Evolutionary conservation across 768 basidiomycete species (phyloP), one percentile per base, ranked within the genome.

Genomic region (Rhizopogon rudus): DNA sequence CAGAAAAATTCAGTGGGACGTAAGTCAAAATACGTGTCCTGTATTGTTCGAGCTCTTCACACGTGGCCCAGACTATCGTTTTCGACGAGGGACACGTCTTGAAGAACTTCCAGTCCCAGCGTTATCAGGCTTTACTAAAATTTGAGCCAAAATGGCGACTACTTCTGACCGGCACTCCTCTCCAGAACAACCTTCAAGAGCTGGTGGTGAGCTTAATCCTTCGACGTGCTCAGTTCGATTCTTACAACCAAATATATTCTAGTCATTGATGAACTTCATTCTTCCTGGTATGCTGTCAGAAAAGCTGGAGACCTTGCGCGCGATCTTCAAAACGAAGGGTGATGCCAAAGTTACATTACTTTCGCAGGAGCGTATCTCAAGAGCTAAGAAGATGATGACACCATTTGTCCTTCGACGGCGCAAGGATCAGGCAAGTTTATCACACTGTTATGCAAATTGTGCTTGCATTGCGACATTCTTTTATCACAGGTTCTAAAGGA

Each of bases 321-420:
- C 94, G 6, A 96, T 99, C 60, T 99, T 99, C 82, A 98, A 97
- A 70, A 91, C 92, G 39, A 93, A 91, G 60, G 91, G 93, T n/a
- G 91, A 95, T 63, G 87, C 90, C 12, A 90, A 90, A 56, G 82
- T 90, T 49, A 88, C 91, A 28, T 71, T 98, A 22, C 85, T 98
- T 25, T 91, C 96, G 4, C 88, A 92, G 65, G 89, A 95, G 67
- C 89, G 97, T 49, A 91, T 98, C 22, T 93, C 91, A 17, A 77
- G 95, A 58, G 97, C 97, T 6, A 96, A 98, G 74, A 93, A 93
- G 69, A 98, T 99, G 94, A 93, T 99, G 90, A 97, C 93, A 6
- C 97, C 97, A 0, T 99, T 99, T 68, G 95, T 98, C 22, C 78
- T 99, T 17, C 88, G 97, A n/a, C 82, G 97, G 56, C 82, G 95